phyloP scores from a whole-genome alignment of 2,329 filamentous ascomycete genomes.

The Arthroderma uncinatum region DNA sequence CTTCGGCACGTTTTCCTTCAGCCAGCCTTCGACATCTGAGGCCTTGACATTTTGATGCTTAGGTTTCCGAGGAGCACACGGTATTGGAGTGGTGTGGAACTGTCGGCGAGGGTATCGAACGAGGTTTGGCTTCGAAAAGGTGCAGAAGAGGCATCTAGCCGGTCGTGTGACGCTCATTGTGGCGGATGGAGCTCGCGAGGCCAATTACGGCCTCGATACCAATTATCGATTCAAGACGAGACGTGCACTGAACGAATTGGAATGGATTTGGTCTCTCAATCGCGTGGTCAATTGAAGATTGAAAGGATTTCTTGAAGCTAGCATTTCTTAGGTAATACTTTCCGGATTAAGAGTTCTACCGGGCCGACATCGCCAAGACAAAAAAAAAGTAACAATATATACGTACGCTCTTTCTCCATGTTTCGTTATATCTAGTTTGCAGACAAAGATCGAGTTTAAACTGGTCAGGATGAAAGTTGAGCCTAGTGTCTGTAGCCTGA shows the following conservation, averaged over 20 bases:
- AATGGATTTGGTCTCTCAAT: not conserved
- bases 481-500: no score
- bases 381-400: not conserved
- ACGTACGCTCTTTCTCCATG: not conserved
- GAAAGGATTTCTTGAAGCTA: constrained; percentile 5
- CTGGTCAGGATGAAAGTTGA: no score
- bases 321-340: not conserved
- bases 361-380: not conserved
- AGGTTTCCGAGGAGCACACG: constrained; percentile 23
- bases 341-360: not conserved
- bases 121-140: constrained; percentile 34
- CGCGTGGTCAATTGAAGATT: constrained; percentile 5
- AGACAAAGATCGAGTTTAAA: no score
- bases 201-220: constrained; percentile 11
- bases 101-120: constrained; percentile 37
- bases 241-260: constrained; percentile 5
- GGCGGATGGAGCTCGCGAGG: constrained; percentile 20
- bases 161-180: constrained; percentile 42
- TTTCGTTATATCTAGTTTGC: no score
- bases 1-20: constrained; percentile 20
- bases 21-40: constrained; percentile 16
- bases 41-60: constrained; percentile 32
- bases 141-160: constrained; percentile 42
- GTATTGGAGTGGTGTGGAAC: constrained; percentile 38
- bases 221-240: constrained; percentile 8